Percentiles rank a stretch among this genome's conserved stretches.
Conservation (phyloP, 2,329 filamentous ascomycete species). For the Ceratocystis variospora region DNA sequence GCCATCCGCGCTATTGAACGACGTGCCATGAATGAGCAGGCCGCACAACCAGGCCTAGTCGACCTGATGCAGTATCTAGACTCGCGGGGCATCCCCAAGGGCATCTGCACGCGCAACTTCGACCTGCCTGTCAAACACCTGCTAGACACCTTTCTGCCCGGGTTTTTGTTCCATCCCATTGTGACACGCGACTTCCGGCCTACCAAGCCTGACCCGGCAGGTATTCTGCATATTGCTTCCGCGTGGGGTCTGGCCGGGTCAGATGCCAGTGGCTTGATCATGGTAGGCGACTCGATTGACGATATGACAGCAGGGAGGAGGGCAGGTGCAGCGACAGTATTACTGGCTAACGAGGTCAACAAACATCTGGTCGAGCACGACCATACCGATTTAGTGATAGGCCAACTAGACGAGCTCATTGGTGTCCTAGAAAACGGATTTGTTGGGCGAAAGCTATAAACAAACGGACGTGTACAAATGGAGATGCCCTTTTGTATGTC, state of each 20-base stretch:
- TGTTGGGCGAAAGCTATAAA: slow-evolving; percentile 30
- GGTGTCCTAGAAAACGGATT: slow-evolving; percentile 63
- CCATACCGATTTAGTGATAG: slow-evolving; percentile 63
- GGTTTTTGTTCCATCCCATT: slow-evolving; percentile 58
- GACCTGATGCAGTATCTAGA: slow-evolving; percentile 75
- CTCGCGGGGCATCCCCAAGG: slow-evolving; percentile 51
- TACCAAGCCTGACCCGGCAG: slow-evolving; percentile 78
- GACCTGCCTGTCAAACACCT: slow-evolving; percentile 64
- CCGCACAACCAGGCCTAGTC: slow-evolving; percentile 66
- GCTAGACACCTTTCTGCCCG: slow-evolving; percentile 57
- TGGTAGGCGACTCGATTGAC: slow-evolving; percentile 72
- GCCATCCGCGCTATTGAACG: slow-evolving; percentile 70
- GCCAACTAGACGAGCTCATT: slow-evolving; percentile 61
- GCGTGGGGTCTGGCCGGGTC: slow-evolving; percentile 48
- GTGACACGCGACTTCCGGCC: slow-evolving; percentile 71
- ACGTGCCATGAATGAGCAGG: slow-evolving; percentile 63
- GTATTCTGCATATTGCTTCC: slow-evolving; percentile 71
- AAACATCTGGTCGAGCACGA: slow-evolving; percentile 52
- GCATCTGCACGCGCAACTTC: slow-evolving; percentile 90
- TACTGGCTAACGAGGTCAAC: slow-evolving; percentile 76
- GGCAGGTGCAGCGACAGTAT: slow-evolving; percentile 80
- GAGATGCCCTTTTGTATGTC: not conserved
- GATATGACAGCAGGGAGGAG: slow-evolving; percentile 78
- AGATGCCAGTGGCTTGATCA: slow-evolving; percentile 40
- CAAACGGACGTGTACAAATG: not conserved